A percentile compares a stretch with the other conserved stretches of the same genome.
Conservation (phyloP, 164 flowering plant species). For the Amborella trichopoda region DNA sequence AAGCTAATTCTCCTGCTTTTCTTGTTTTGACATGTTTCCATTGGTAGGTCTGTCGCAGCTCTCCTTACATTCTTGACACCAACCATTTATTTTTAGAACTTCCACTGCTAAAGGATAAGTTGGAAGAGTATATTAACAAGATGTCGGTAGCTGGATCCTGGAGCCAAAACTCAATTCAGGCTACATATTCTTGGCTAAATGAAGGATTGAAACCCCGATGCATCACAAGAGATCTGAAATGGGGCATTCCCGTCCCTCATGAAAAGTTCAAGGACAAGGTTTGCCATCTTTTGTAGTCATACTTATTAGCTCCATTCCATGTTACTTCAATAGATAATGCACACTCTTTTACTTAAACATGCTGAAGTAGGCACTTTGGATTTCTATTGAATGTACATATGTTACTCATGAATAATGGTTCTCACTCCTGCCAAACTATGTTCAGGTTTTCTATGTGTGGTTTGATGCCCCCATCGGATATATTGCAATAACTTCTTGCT, state of each 20-base stretch:
- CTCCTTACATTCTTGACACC: slow-evolving; percentile 75
- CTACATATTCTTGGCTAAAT: slow-evolving; percentile 80
- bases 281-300: too few species aligned
- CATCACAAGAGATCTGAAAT: slow-evolving; percentile 90
- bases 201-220: slow-evolving; percentile 81
- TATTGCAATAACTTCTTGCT: slow-evolving; percentile 77
- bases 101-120: slow-evolving; percentile 51
- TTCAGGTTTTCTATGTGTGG: slow-evolving; percentile 96
- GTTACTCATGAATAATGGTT: too few species aligned
- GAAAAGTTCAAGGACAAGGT: slow-evolving; percentile 86
- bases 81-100: slow-evolving; percentile 89
- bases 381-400: too few species aligned
- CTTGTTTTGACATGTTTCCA: neutral
- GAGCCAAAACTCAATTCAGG: slow-evolving; percentile 94
- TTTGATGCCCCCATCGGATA: slow-evolving; percentile 98
- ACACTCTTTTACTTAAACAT: too few species aligned
- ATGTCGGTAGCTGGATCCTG: slow-evolving; percentile 77
- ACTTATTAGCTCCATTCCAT: too few species aligned
- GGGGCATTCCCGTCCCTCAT: slow-evolving; percentile 98
- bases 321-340: too few species aligned
- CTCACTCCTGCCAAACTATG: neutral
- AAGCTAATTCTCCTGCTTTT: neutral
- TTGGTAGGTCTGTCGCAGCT: slow-evolving; percentile 45
- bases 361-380: too few species aligned
- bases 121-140: slow-evolving; percentile 54